Evolutionary conservation across 1,284 basidiomycete genomes (phyloP), one percentile per base, ranked within the genome.

Genomic region (Stereum hirsutum): DNA sequence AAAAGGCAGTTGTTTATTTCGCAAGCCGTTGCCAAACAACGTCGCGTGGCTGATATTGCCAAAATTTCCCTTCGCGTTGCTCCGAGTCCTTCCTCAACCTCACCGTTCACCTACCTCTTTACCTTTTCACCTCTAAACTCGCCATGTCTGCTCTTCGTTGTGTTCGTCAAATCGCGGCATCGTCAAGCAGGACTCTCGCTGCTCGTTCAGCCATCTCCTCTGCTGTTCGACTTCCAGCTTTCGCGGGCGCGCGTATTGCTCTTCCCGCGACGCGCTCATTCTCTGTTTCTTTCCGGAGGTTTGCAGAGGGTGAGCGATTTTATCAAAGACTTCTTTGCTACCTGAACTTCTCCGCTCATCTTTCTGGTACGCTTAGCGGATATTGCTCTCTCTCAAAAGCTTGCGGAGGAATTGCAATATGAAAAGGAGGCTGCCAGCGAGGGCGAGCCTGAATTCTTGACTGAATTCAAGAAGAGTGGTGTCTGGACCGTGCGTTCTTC

Each of bases 391-490:
- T 68, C 79, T 7, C 73, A 81, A 57, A 89, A 88, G 52, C 72
- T 97, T 23, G 65, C 73, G 28, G 82, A 91, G 56, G 94, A 97
- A 67, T 72, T 95, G 54, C 70, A 80, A 49, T 96, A 87, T 62
- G 94, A 98, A 68, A 70, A 75, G 47, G 83, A 91, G 56, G 68
- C 72, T n/a, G 62, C 64, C 8, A 52, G 56, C 1, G 57, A 66
- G 5, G 66, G 57, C n/a, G 69, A 72, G 35, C 92, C 92, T 19
- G 84, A 84, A 25, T 95, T 92, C 61, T 60, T 98, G 54, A 74
- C 74, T 55, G 63, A 74, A 21, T 92, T 97, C 73, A 79, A 81
- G 60, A 65, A 65, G 37, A 70, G 81, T 52, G 83, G 85, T 26
- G 62, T 87, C 19, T 97, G 94, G 91, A 64, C 68, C 60, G 86